A percentile compares a stretch with the other conserved stretches of the same genome.
Evolutionary conservation across 805 yeast species (phyloP).

Genomic region (Maudiozyma pseudohumilis): DNA sequence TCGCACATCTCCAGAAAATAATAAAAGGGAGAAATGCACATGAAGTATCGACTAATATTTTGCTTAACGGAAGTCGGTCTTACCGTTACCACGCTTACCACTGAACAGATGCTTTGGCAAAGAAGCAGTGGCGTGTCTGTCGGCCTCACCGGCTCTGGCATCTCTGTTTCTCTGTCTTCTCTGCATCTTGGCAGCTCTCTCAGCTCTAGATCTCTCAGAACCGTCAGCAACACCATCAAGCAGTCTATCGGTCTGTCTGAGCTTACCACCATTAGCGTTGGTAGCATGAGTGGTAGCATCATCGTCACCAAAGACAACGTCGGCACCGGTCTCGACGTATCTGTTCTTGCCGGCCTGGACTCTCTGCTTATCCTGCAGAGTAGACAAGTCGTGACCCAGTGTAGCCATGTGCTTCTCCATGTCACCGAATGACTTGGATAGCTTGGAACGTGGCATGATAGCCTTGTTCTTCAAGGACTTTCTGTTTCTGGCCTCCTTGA

Average conservation of each 20-base stretch:
- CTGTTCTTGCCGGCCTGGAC: constrained; percentile 31
- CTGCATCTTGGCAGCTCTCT: constrained; percentile 75
- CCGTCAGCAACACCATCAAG: constrained; percentile 82
- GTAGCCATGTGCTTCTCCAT: constrained; percentile 85
- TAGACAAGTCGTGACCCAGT: constrained; percentile 77
- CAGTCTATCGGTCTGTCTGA: constrained; percentile 66
- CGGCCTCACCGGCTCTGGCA: constrained; percentile 94
- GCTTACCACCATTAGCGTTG: constrained; percentile 31
- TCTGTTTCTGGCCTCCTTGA: constrained; percentile 75
- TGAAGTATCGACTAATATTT: no score
- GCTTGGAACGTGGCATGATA: constrained; percentile 82
- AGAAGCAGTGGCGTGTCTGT: constrained; percentile 76
- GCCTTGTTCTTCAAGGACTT: constrained; percentile 81
- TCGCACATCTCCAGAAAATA: background rate
- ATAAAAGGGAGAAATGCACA: background rate
- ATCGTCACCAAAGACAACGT: constrained; percentile 54
- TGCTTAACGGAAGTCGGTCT: constrained; percentile 74
- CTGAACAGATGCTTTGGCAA: constrained; percentile 89
- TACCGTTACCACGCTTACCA: constrained; percentile 96
- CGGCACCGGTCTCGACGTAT: constrained; percentile 58
- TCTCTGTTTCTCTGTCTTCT: constrained; percentile 88
- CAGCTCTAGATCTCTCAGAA: constrained; percentile 71
- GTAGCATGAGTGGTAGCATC: constrained; percentile 25
- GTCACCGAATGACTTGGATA: constrained; percentile 60
- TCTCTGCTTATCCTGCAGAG: constrained; percentile 46